Evolutionary conservation across 23 red algal genomes (phyloP).

Genomic region (Chondrus crispus): DNA sequence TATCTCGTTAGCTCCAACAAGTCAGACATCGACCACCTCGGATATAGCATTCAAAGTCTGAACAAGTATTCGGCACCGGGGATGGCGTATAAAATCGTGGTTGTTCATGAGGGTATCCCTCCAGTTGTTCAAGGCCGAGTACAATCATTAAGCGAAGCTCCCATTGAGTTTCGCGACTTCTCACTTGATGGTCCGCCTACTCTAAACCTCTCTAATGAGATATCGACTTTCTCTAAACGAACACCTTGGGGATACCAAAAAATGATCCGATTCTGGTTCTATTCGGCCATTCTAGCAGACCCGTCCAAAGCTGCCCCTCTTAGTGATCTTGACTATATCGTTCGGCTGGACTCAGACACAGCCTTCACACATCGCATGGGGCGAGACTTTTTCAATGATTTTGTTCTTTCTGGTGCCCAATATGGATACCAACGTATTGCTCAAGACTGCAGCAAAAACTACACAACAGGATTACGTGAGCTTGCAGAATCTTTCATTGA

Average conservation of each 20-base stretch:
- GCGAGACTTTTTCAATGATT: slow-evolving; percentile 41
- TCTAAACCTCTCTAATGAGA: neutral
- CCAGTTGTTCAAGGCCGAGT: slow-evolving; percentile 49
- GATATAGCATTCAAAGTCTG: neutral
- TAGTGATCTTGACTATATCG: slow-evolving; percentile 41
- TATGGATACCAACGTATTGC: slow-evolving; percentile 41
- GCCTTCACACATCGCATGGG: neutral
- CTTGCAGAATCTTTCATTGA: slow-evolving; percentile 35
- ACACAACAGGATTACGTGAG: slow-evolving; percentile 13
- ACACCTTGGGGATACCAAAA: slow-evolving; percentile 3
- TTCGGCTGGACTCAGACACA: slow-evolving; percentile 20
- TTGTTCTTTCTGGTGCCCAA: slow-evolving; percentile 24
- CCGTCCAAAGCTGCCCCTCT: neutral
- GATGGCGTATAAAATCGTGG: slow-evolving; percentile 8
- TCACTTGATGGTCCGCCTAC: neutral
- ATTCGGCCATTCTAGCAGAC: slow-evolving; percentile 13
- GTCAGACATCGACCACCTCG: slow-evolving; percentile 16
- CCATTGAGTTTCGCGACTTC: slow-evolving; percentile 18
- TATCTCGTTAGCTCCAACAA: slow-evolving; percentile 34
- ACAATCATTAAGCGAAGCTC: slow-evolving; percentile 36
- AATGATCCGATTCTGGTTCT: slow-evolving; percentile 48
- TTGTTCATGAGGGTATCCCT: slow-evolving; percentile 46
- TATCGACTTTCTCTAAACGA: neutral
- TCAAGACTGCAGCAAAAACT: slow-evolving; percentile 26
- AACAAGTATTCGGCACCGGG: neutral